Base-by-base conservation (phyloP, 305 asterid species). In the Fraxinus sp. region DNA sequence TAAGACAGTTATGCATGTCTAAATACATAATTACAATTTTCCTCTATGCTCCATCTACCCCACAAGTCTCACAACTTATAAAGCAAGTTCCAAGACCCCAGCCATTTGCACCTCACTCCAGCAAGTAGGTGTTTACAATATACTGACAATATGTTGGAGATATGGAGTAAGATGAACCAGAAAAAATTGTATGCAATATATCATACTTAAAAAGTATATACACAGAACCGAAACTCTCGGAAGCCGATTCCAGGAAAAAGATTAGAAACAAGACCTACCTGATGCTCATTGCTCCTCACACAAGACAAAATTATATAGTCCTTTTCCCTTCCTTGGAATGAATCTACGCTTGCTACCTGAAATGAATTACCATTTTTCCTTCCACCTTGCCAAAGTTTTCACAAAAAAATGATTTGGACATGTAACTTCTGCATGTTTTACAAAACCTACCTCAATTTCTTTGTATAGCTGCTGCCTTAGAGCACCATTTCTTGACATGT, bases 251-350 rank as follows among this genome's bases (percentile, higher is more conserved):
- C 66, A 82, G n/a, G 46, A 77, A 77, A 16, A 79, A 75, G 37
- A 62, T 59, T 76, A 59, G 70, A 75, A 37, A 79, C 77, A 80
- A 76, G 82, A 82, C 90, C 74, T 83, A 96, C 98, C 94, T 96
- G 99, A 90, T 95, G 99, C 79, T 95, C 99, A 81, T 97, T 97
- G 88, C 99, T 97, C 91, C 99, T 92, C 87, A 97, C 99, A 70
- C 99, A 97, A 35, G 99, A 97, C 87, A 95, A 84, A 86, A 97
- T 97, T 75, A 97, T 97, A 72, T 95, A 95, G 87, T 97, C 99
- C 82, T 97, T 97, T 85, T 97, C 99, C 90, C 99, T 90, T 83
- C 99, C 99, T 87, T 97, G 98, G 86, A 95, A 97, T 80, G 98
- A 97, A 87, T 97, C 99, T 33, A 97, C 98, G 37, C 99, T 97